phyloP scores from a whole-genome alignment of 2,329 filamentous ascomycete genomes.

The Zalaria obscura region DNA sequence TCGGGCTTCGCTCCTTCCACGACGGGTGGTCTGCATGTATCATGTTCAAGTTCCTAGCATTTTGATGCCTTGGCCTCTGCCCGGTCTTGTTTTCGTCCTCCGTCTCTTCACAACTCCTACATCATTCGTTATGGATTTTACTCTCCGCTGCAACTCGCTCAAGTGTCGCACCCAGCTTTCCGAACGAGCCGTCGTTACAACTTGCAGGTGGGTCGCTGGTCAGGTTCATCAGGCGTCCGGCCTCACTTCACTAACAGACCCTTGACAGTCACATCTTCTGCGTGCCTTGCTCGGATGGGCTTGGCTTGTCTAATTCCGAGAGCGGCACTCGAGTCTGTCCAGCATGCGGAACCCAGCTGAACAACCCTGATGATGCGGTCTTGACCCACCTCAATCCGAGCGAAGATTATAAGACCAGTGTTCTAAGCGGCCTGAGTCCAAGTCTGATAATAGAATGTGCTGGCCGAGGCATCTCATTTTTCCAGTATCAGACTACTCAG shows the following conservation, averaged over 20 bases:
- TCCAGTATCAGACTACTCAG: conserved; percentile 73
- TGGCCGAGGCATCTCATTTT: conserved; percentile 64
- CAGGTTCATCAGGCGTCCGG: not conserved
- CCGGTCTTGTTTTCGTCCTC: no score
- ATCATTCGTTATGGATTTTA: conserved; percentile 50
- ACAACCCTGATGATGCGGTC: conserved; percentile 61
- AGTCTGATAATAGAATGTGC: conserved; percentile 77
- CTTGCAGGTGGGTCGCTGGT: conserved; percentile 52
- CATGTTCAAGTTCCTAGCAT: no score
- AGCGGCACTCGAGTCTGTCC: conserved; percentile 51
- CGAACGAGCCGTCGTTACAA: conserved; percentile 69
- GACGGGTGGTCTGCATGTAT: no score
- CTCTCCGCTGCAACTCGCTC: conserved; percentile 65
- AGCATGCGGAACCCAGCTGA: conserved; percentile 55
- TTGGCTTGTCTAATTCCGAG: conserved; percentile 41
- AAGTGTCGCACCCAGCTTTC: conserved; percentile 58
- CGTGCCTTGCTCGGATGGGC: conserved; percentile 51
- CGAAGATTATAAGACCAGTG: conserved; percentile 81
- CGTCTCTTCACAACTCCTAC: no score
- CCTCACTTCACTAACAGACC: not conserved
- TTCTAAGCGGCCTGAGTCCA: conserved; percentile 71
- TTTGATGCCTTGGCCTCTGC: no score
- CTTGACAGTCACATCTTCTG: conserved; percentile 69
- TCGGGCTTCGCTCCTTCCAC: no score
- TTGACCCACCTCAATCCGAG: conserved; percentile 59